phyloP scores from a whole-genome alignment of 2,329 filamentous ascomycete genomes.

The Hypoxylon sp. region DNA sequence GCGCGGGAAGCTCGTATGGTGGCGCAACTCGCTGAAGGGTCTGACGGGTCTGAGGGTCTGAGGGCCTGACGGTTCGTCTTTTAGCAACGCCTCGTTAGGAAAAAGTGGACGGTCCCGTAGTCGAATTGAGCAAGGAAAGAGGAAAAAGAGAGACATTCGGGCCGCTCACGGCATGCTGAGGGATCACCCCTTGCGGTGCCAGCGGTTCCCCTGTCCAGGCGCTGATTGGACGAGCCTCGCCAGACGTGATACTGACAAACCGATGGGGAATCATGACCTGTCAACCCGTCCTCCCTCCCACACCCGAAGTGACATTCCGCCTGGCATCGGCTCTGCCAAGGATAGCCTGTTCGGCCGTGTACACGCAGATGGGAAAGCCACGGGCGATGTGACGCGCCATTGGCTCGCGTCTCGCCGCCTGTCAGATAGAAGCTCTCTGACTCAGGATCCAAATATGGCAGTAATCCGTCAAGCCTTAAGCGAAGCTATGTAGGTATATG shows the following conservation, averaged over 20 bases:
- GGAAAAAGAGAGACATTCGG: slow-evolving; percentile 24
- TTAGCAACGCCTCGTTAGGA: not conserved
- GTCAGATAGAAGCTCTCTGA: slow-evolving; percentile 21
- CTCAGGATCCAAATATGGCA: slow-evolving; percentile 15
- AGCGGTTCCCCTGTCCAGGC: slow-evolving; percentile 22
- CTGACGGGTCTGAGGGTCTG: no score
- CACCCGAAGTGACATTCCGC: slow-evolving; percentile 27
- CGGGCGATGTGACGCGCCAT: slow-evolving; percentile 15
- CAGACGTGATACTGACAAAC: slow-evolving; percentile 18
- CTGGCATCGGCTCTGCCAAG: slow-evolving; percentile 30
- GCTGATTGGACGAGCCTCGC: slow-evolving; percentile 20
- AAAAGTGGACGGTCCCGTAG: slow-evolving; percentile 8
- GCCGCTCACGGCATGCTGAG: slow-evolving; percentile 27
- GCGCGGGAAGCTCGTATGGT: slow-evolving; percentile 14
- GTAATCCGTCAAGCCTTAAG: slow-evolving; percentile 18
- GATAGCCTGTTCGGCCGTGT: slow-evolving; percentile 11
- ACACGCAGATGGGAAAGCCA: slow-evolving; percentile 1
- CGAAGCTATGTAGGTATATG: no score
- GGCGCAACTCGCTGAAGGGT: slow-evolving; percentile 3
- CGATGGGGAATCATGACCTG: slow-evolving; percentile 14
- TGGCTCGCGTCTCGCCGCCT: slow-evolving; percentile 12
- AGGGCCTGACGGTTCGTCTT: no score
- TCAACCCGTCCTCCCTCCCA: slow-evolving; percentile 19
- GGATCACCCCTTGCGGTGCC: slow-evolving; percentile 17
- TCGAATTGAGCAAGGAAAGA: no score